Evolutionary conservation across 495 filamentous ascomycete species (phyloP), one percentile per base, ranked within the genome.

Genomic region (Pseudoneurospora amorphoporcata): DNA sequence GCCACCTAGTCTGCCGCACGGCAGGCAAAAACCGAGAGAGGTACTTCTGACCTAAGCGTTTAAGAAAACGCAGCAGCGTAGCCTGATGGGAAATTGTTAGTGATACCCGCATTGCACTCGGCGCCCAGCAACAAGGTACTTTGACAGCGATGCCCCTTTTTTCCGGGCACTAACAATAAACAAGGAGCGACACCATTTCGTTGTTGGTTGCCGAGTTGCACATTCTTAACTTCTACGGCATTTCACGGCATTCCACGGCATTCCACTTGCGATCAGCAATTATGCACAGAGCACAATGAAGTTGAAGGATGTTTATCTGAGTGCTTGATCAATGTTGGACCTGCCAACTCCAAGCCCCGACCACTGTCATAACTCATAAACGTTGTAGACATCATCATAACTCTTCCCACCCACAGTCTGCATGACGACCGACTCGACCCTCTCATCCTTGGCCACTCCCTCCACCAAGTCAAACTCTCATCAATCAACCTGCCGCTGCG

Each of bases 361-460:
- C 53, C 23, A 61, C 4, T 61, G 12, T 8, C 53, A 61, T 16
- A 32, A 32, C 53, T 61, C 53, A 61, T 16, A 8, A 65, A 65
- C 12, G 0, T 35, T 14, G 47, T 37, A 37, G 14, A n/a, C n/a
- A n/a, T n/a, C 87, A 81, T 88, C 87, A 72, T 86, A 85, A 19
- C 76, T 79, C 80, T 88, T 88, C 76, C 84, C 83, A 0, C 83
- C 82, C 10, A 87, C 83, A 2, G 82, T 84, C 77, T 87, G 85
- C 71, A 88, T 73, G 3, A 88, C 79, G 40, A 81, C 81, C 35
- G 81, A 82, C 61, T 87, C 83, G 3, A 88, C 79, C 68, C 84
- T 78, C 8, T 75, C 41, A 72, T 86, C 82, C 74, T 76, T 81
- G 16, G 83, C 86, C 39, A 82, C 81, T 69, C 80, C 80, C 75